Base-by-base conservation (phyloP, 257 asterid species). In the Rauvolfia tetraphylla region DNA sequence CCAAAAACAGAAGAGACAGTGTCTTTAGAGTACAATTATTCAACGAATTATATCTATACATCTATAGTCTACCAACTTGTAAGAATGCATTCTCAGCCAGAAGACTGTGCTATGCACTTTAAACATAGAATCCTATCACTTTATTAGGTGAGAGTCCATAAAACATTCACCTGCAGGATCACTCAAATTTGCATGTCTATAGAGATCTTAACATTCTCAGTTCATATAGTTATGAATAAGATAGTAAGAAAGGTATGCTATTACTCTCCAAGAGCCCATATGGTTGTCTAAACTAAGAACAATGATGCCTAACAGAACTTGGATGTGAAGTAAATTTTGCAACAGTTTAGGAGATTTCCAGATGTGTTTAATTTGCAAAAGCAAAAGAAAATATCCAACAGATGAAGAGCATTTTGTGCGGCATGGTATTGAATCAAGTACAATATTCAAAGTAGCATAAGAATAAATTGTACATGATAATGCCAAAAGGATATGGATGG, bases 321-420 rank as follows among this genome's bases (percentile, higher is more conserved):
- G 22, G 23, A 71, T 15, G 7, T 27, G 5, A 31, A 49, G 48
- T 29, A 71, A 49, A 42, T 53, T 72, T 51, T 71, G 23, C 17
- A 17, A 61, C 61, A 71, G 27, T 6, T 71, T 46, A 17, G 33
- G 38, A 70, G 59, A 70, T 27, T 46, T 9, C 61, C 1, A 2
- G 9, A 27, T 70, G 25, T 36, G 44, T 33, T 51, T 51, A 20
- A 51, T 71, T 54, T 72, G 36, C 68, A 54, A 54, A n/a, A n/a
- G 36, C 68, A 73, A 53, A n/a, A 54, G 49, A 36, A 34, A 72
- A 34, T 36, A 23, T 72, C 49, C 76, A 61, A 48, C 23, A 29
- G 31, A 15, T 48, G 66, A 38, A 27, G 33, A 23, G 23, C 33
- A 51, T 49, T 49, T 49, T 31, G 63, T 20, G 38, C 31, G 10